These are phyloP conservation scores for Lepiota venenata DNA, from an alignment of 768 basidiomycete species.

Conservation along the genomic window DNA sequence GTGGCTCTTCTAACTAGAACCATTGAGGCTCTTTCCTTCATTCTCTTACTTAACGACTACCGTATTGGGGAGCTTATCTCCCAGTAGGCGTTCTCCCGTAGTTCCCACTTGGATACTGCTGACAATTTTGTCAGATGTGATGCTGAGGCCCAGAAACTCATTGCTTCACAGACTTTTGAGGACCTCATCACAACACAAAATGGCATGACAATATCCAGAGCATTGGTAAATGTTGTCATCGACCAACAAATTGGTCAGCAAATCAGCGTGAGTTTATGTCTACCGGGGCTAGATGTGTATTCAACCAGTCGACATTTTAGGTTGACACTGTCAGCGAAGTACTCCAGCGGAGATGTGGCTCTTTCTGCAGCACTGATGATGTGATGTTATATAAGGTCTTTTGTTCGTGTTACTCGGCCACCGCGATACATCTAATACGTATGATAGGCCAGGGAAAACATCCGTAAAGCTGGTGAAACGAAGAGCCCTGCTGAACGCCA, in stretches of 20 bases:
- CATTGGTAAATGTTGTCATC: constrained; percentile 92
- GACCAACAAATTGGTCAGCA: constrained; percentile 98
- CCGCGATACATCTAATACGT: neutral
- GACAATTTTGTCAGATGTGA: constrained; percentile 54
- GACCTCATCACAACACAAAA: constrained; percentile 81
- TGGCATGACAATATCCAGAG: constrained; percentile 85
- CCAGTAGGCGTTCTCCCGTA: constrained; percentile 47
- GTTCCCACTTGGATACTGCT: constrained; percentile 6
- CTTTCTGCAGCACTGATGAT: constrained; percentile 97
- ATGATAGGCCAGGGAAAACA: constrained; percentile 83
- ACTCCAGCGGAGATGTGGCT: constrained; percentile 90
- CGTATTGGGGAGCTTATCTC: constrained; percentile 80
- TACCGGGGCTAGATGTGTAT: neutral
- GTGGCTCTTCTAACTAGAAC: constrained; percentile 74
- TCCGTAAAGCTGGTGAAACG: constrained; percentile 86
- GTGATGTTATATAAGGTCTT: constrained; percentile 94
- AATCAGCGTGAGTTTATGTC: constrained; percentile 64
- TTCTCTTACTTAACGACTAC: constrained; percentile 91
- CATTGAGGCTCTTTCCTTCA: constrained; percentile 92
- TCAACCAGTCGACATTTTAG: constrained; percentile 36
- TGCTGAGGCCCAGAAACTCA: constrained; percentile 61
- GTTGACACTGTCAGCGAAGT: constrained; percentile 97
- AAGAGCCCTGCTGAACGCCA: constrained; percentile 70
- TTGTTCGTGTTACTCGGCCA: constrained; percentile 1
- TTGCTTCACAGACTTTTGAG: constrained; percentile 76